These are phyloP conservation scores for Beta lomatogona DNA, from an alignment of 179 eudicot genomes.

Conservation along the genomic window DNA sequence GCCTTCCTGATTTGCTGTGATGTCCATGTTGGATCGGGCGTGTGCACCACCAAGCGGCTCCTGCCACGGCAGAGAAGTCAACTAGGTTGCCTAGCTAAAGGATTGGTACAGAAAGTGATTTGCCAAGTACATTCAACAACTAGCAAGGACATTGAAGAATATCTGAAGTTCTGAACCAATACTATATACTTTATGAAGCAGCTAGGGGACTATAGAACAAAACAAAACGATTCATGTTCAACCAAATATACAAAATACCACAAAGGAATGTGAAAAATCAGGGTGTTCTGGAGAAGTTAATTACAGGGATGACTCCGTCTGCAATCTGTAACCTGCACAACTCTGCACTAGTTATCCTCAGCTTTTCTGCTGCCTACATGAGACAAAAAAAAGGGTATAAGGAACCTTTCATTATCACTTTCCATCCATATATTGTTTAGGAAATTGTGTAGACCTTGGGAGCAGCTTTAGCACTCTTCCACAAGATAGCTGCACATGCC, in stretches of 20 bases:
- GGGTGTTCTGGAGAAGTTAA: constrained; percentile 20
- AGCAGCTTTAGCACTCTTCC: constrained; percentile 85
- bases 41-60: constrained; percentile 99
- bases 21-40: constrained; percentile 87
- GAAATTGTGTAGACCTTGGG: constrained; percentile 61
- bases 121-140: neutral
- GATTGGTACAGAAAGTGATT: neutral
- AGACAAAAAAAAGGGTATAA: constrained; percentile 15
- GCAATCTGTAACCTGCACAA: constrained; percentile 68
- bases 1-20: constrained; percentile 85
- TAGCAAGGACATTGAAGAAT: neutral
- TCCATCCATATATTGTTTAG: constrained; percentile 8
- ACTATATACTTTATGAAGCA: no score
- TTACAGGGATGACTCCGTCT: constrained; percentile 81
- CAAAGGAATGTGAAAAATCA: neutral
- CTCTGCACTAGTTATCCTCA: constrained; percentile 76
- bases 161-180: neutral
- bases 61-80: constrained; percentile 38
- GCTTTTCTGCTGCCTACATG: constrained; percentile 89
- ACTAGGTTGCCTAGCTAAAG: neutral
- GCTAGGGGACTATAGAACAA: neutral
- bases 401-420: neutral
- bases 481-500: constrained; percentile 98
- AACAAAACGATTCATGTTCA: neutral
- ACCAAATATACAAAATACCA: neutral